phyloP scores from a whole-genome alignment of 1,284 basidiomycete genomes.

The Marasmius tenuissimus region DNA sequence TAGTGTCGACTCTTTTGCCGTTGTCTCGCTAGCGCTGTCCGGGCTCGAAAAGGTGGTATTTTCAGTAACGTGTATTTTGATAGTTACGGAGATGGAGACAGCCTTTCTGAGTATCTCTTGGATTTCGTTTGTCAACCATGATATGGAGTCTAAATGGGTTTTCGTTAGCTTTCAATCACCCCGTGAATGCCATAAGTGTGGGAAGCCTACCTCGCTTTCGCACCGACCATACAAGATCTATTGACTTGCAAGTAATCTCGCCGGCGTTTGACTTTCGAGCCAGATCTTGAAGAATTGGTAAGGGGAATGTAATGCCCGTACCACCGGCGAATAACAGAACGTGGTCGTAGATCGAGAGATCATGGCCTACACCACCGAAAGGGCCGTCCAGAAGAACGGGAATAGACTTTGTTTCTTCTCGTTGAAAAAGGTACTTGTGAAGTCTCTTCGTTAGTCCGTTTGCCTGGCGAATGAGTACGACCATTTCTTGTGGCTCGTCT shows the following conservation, averaged over 20 bases:
- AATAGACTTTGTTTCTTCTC: background rate
- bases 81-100: background rate
- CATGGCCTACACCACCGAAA: background rate
- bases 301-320: background rate
- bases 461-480: constrained; percentile 2
- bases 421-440: background rate
- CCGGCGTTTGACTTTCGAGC: background rate
- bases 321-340: constrained; percentile 1
- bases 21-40: background rate
- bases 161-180: background rate
- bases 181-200: background rate
- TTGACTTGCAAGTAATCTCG: background rate
- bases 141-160: background rate
- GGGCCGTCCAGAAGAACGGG: background rate
- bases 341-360: constrained; percentile 1
- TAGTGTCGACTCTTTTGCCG: background rate
- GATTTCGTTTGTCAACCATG: background rate
- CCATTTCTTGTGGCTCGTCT: background rate
- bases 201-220: background rate
- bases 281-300: constrained; percentile 1
- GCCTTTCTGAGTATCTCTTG: background rate
- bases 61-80: background rate
- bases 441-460: background rate
- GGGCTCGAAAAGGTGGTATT: background rate
- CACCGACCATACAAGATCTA: constrained; percentile 1